Percentiles rank a stretch among this genome's conserved stretches.
These are phyloP conservation scores for Cynanchum wilfordii DNA, from an alignment of 257 asterid species.

Conservation along the genomic window DNA sequence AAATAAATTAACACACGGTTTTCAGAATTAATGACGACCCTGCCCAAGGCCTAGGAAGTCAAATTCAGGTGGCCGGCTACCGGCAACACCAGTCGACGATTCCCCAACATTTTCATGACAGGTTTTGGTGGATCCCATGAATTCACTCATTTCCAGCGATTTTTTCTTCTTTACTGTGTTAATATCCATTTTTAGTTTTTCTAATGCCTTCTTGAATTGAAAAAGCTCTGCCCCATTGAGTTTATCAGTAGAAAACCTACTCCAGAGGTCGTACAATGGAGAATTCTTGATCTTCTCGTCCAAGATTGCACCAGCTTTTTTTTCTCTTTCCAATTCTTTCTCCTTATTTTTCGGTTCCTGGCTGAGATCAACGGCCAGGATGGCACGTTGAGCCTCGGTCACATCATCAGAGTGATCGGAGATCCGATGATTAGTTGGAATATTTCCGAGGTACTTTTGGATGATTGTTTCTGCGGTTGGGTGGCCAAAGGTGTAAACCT, in stretches of 20 bases:
- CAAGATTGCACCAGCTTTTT: too few species aligned
- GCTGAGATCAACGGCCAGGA: constrained; percentile 24
- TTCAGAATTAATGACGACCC: too few species aligned
- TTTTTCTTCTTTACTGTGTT: constrained; percentile 6
- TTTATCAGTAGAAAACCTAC: constrained; percentile 26
- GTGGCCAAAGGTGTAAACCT: constrained; percentile 36
- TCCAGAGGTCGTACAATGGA: constrained; percentile 22
- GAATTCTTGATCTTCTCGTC: constrained; percentile 5
- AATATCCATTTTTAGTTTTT: constrained; percentile 15
- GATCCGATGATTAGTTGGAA: not conserved
- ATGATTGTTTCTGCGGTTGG: constrained; percentile 32
- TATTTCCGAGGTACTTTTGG: constrained; percentile 15
- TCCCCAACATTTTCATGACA: not conserved
- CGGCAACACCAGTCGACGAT: too few species aligned
- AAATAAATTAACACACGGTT: too few species aligned
- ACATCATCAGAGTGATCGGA: constrained; percentile 6
- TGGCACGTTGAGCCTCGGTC: not conserved
- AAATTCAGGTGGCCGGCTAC: too few species aligned
- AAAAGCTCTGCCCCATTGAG: constrained; percentile 26
- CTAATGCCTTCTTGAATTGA: constrained; percentile 6
- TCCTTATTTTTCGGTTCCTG: constrained; percentile 7
- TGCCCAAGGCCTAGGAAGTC: too few species aligned
- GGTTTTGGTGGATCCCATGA: not conserved
- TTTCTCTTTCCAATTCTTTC: not conserved
- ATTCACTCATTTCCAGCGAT: not conserved